Evolutionary conservation across 2,329 filamentous ascomycete genomes (phyloP).

Genomic region (Tolypocladium sp.): DNA sequence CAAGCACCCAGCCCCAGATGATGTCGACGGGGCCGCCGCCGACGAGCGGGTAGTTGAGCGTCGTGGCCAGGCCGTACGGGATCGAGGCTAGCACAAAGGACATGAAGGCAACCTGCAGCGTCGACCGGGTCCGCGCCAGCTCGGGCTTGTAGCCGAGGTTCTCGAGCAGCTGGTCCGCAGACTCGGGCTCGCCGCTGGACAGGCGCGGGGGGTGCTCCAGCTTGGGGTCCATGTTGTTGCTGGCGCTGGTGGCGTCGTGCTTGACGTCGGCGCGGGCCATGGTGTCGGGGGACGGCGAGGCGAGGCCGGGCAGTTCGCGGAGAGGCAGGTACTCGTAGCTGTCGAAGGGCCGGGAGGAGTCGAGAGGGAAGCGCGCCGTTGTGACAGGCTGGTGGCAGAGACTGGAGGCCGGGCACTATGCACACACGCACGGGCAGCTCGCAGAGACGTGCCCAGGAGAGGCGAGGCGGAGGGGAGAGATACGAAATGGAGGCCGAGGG

Average conservation of each 20-base stretch:
- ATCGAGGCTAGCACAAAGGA: slow-evolving; percentile 68
- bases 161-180: slow-evolving; percentile 54
- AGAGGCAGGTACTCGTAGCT: not conserved
- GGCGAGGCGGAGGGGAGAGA: not conserved
- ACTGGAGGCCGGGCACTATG: not conserved
- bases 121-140: slow-evolving; percentile 55
- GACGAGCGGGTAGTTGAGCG: slow-evolving; percentile 56
- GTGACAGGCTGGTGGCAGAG: not conserved
- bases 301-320: not conserved
- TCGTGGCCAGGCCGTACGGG: slow-evolving; percentile 65
- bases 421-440: not conserved
- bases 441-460: not conserved
- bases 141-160: slow-evolving; percentile 60
- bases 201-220: slow-evolving; percentile 13
- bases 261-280: slow-evolving; percentile 11
- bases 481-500: too few relatives aligned
- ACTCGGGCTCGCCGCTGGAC: slow-evolving; percentile 20
- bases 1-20: slow-evolving; percentile 63
- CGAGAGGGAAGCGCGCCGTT: not conserved
- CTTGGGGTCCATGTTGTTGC: slow-evolving; percentile 15
- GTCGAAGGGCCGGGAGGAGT: not conserved
- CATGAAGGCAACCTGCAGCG: slow-evolving; percentile 64
- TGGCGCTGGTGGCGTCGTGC: slow-evolving; percentile 11
- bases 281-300: not conserved
- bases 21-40: slow-evolving; percentile 60